Evolutionary conservation across 2,329 filamentous ascomycete species (phyloP).

Genomic region (Beauveria sp.): DNA sequence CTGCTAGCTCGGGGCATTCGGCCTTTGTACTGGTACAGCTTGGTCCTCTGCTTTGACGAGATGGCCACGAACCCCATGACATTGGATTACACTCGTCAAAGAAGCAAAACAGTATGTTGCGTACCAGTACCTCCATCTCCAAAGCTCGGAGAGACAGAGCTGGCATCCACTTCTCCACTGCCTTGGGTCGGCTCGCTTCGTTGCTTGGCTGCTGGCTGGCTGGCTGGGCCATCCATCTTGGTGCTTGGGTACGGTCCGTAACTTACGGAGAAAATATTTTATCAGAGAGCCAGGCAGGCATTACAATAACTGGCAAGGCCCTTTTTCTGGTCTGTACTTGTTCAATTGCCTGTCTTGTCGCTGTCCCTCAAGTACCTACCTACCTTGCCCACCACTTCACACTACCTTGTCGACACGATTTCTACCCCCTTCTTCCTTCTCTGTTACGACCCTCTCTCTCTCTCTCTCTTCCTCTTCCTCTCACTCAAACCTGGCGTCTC

Average conservation of each 20-base stretch:
- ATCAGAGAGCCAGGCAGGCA: no score
- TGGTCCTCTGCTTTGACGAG: no score
- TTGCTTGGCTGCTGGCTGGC: background rate
- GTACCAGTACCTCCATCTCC: background rate
- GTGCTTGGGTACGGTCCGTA: background rate
- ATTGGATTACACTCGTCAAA: background rate
- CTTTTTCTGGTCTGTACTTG: background rate
- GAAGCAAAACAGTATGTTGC: background rate
- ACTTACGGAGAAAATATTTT: background rate
- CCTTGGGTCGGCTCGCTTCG: constrained; percentile 8
- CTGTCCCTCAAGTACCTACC: background rate
- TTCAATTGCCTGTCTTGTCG: background rate
- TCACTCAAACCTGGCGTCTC: constrained; percentile 6
- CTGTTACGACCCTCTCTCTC: background rate
- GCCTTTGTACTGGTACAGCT: background rate
- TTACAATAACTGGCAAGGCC: no score
- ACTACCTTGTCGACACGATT: background rate
- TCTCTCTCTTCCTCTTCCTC: background rate
- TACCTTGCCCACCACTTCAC: background rate
- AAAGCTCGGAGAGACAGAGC: background rate
- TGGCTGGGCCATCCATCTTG: background rate
- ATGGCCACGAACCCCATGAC: no score
- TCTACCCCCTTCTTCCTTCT: constrained; percentile 1
- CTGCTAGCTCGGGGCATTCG: background rate
- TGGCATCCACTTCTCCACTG: constrained; percentile 4